These are phyloP conservation scores for Malus sylvestris DNA, from an alignment of 306 rosid genomes.

Conservation along the genomic window DNA sequence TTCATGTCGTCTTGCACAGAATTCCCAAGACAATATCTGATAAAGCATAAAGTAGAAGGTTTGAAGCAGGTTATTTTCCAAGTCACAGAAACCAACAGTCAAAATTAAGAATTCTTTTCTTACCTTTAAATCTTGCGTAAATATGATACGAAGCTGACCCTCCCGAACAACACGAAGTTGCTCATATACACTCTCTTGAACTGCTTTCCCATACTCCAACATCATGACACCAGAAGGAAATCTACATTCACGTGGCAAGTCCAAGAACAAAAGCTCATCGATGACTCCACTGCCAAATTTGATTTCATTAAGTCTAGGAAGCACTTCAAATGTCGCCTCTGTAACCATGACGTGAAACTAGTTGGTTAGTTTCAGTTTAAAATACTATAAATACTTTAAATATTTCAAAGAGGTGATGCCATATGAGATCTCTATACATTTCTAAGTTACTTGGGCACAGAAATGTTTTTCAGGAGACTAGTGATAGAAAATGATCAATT, in stretches of 20 bases:
- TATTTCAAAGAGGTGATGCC: not conserved
- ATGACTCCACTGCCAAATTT: conserved; percentile 94
- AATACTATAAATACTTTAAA: not conserved
- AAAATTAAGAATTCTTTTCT: not conserved
- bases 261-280: conserved; percentile 85
- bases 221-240: conserved; percentile 72
- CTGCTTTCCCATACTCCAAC: conserved; percentile 89
- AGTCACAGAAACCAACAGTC: conserved; percentile 4
- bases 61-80: conserved; percentile 5
- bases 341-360: conserved; percentile 19
- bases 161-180: conserved; percentile 97
- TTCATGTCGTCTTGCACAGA: conserved; percentile 93
- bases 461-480: not conserved
- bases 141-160: conserved; percentile 90
- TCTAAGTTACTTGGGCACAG: not conserved
- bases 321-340: conserved; percentile 98
- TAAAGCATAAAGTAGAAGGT: not conserved
- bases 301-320: conserved; percentile 88
- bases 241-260: conserved; percentile 73
- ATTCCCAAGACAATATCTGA: conserved; percentile 90
- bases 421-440: not conserved
- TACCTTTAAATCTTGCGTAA: conserved; percentile 86
- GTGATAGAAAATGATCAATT: not conserved
- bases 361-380: conserved; percentile 5
- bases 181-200: conserved; percentile 92